Percentiles rank a stretch among this genome's conserved stretches.
phyloP scores from a whole-genome alignment of 2,329 filamentous ascomycete genomes.

The Alternaria ethzedia region DNA sequence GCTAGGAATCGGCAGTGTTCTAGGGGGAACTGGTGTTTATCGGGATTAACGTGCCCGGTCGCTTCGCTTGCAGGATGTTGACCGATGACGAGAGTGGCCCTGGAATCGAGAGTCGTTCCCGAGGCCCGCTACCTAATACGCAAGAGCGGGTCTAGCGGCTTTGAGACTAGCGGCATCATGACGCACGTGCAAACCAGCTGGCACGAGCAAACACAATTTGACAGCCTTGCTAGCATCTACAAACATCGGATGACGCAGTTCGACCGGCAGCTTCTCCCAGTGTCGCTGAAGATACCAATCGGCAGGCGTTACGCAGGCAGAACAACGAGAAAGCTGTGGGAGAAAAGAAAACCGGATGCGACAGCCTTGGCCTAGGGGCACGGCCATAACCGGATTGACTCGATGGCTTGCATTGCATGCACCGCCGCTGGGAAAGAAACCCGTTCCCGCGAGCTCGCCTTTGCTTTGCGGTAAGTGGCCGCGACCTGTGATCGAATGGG shows the following conservation, averaged over 20 bases:
- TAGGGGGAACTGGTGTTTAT: slow-evolving; percentile 26
- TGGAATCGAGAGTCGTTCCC: slow-evolving; percentile 25
- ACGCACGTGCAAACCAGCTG: background rate
- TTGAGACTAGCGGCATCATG: background rate
- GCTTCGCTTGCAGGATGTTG: slow-evolving; percentile 12
- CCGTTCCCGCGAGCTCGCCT: slow-evolving; percentile 21
- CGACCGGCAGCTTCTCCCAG: background rate
- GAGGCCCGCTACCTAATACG: slow-evolving; percentile 15
- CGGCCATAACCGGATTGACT: background rate
- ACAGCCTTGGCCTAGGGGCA: slow-evolving; percentile 5
- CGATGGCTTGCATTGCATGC: slow-evolving; percentile 9
- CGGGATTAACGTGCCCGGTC: slow-evolving; percentile 4
- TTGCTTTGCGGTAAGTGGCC: slow-evolving; percentile 4
- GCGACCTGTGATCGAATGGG: slow-evolving; percentile 1
- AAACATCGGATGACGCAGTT: background rate
- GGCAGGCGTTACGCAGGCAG: background rate
- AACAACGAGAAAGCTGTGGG: background rate
- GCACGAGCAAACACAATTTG: background rate
- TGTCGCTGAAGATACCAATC: background rate
- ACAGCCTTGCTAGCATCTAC: background rate
- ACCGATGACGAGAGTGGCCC: slow-evolving; percentile 21
- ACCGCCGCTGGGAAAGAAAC: slow-evolving; percentile 15
- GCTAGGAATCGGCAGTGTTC: background rate
- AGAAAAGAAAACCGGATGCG: background rate
- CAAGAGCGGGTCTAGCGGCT: slow-evolving; percentile 2